These are phyloP conservation scores for Sclerotinia trifoliorum DNA, from an alignment of 2,329 filamentous ascomycete genomes.

Conservation along the genomic window DNA sequence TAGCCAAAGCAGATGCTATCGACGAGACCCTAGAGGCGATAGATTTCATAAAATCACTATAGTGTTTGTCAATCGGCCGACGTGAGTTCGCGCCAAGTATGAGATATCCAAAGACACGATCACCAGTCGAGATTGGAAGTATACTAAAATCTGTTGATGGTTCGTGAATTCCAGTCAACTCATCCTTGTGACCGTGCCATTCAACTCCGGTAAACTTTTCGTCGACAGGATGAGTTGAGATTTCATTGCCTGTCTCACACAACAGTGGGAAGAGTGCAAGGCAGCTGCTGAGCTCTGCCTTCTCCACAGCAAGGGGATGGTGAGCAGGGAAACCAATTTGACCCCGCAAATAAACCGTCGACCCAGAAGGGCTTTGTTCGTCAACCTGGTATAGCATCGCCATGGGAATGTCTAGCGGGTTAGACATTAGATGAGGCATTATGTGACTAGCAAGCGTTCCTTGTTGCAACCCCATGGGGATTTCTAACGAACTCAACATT, in stretches of 20 bases:
- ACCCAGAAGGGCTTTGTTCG: slow-evolving; percentile 28
- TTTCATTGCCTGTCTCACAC: slow-evolving; percentile 27
- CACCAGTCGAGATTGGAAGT: slow-evolving; percentile 29
- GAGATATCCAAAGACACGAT: slow-evolving; percentile 32
- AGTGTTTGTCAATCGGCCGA: slow-evolving; percentile 33
- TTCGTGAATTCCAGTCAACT: slow-evolving; percentile 28
- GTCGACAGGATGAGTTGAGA: slow-evolving; percentile 31
- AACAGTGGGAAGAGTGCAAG: slow-evolving; percentile 32
- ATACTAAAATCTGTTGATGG: slow-evolving; percentile 31
- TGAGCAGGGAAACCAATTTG: slow-evolving; percentile 32
- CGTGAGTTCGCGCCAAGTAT: slow-evolving; percentile 35
- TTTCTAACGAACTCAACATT: slow-evolving; percentile 32
- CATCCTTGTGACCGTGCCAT: slow-evolving; percentile 25
- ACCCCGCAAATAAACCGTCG: slow-evolving; percentile 21
- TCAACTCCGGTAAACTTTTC: slow-evolving; percentile 29
- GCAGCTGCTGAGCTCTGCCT: slow-evolving; percentile 28
- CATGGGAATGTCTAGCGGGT: slow-evolving; percentile 35
- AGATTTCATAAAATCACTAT: slow-evolving; percentile 34
- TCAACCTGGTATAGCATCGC: slow-evolving; percentile 35
- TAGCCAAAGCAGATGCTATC: slow-evolving; percentile 32
- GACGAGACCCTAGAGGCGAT: slow-evolving; percentile 32
- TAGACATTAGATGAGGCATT: slow-evolving; percentile 30
- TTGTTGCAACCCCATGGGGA: slow-evolving; percentile 22
- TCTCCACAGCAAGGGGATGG: slow-evolving; percentile 29
- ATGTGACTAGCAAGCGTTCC: slow-evolving; percentile 26